These are phyloP conservation scores for Pleurotus giganteus DNA, from an alignment of 768 basidiomycete genomes.

Conservation along the genomic window DNA sequence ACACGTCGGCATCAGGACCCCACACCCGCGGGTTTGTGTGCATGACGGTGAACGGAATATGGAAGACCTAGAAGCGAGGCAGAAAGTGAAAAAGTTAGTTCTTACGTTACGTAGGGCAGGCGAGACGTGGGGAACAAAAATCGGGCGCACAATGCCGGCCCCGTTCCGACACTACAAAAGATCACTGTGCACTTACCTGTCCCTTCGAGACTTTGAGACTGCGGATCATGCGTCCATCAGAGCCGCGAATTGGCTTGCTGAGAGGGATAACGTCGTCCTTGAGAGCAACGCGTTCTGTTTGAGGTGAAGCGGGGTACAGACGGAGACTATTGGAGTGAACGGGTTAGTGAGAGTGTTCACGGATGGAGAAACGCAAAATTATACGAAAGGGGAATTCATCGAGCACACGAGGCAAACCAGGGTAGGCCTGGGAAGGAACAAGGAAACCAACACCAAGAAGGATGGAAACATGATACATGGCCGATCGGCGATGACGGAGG, in stretches of 20 bases:
- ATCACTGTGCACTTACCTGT: constrained; percentile 24
- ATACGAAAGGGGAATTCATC: background rate
- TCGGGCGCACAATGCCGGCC: background rate
- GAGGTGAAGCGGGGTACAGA: constrained; percentile 36
- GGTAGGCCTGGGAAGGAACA: background rate
- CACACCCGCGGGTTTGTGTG: constrained; percentile 31
- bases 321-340: constrained; percentile 28
- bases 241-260: constrained; percentile 26
- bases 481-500: background rate
- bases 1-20: constrained; percentile 31
- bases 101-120: background rate
- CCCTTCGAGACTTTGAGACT: constrained; percentile 31
- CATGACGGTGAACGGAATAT: constrained; percentile 31
- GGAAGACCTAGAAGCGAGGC: constrained; percentile 24
- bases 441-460: too few species aligned
- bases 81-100: background rate
- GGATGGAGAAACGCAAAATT: background rate
- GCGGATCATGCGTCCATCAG: constrained; percentile 23
- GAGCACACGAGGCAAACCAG: background rate
- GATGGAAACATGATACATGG: too few species aligned
- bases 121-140: constrained; percentile 1
- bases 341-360: background rate
- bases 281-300: constrained; percentile 37
- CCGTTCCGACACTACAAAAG: too few species aligned
- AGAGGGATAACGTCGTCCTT: constrained; percentile 43